These are phyloP conservation scores for Pulveroboletus frians DNA, from an alignment of 768 basidiomycete species.

Conservation along the genomic window DNA sequence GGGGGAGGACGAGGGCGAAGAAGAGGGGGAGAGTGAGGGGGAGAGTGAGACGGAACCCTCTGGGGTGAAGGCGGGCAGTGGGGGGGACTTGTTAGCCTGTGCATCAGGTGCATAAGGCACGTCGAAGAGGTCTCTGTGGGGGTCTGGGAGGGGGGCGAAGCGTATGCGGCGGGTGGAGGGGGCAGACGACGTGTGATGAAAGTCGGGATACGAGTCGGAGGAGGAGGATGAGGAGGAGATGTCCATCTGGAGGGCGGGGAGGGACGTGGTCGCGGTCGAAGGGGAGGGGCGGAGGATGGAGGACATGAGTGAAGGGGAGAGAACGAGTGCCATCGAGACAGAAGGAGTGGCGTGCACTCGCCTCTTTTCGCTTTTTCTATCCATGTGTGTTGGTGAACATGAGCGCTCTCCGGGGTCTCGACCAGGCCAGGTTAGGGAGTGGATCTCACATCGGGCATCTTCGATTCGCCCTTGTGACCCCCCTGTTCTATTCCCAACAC, in stretches of 20 bases:
- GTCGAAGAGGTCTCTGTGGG: conserved; percentile 41
- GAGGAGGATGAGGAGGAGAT: conserved; percentile 15
- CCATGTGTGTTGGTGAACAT: neutral
- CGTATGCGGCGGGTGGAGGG: conserved; percentile 44
- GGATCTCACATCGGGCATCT: conserved; percentile 15
- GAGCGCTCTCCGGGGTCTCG: conserved; percentile 19
- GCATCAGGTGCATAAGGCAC: conserved; percentile 21
- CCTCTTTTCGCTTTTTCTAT: conserved; percentile 14
- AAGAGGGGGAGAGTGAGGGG: conserved; percentile 18
- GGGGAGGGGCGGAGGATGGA: conserved; percentile 19
- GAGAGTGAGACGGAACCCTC: conserved; percentile 1
- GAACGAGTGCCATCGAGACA: conserved; percentile 8
- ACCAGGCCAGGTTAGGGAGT: conserved; percentile 14
- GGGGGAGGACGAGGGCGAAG: conserved; percentile 18
- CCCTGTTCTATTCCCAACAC: neutral
- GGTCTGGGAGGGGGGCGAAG: conserved; percentile 84
- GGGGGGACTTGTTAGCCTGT: conserved; percentile 11
- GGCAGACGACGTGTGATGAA: conserved; percentile 4
- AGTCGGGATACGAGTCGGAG: conserved; percentile 18
- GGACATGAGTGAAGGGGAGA: neutral
- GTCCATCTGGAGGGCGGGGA: conserved; percentile 14
- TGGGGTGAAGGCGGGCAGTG: neutral
- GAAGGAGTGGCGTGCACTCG: neutral
- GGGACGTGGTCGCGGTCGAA: conserved; percentile 2
- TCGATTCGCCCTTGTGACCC: neutral